Base-by-base conservation (phyloP, 2,329 filamentous ascomycete species). In the Helicocarpus griseus region DNA sequence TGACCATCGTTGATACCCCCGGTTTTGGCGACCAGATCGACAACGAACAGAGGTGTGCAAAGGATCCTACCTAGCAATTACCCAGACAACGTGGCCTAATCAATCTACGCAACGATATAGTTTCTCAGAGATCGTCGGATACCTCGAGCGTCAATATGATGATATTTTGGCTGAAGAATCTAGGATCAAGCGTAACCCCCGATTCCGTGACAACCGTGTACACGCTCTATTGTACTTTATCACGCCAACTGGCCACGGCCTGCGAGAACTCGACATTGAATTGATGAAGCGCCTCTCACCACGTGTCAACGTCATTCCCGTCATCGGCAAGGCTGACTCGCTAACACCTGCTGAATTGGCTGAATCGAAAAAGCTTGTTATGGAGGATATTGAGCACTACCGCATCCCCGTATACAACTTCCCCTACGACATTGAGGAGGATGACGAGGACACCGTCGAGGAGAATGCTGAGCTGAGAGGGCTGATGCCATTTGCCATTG, bases 381-480 rank as follows among this genome's bases (percentile, higher is more conserved):
- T 98, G 93, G 93, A 98, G 78, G 93, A 98, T 69, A 98, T 98
- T 63, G 93, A 98, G 76, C 93, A 98, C 75, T 98, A 98, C 78
- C 87, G 93, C 68, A 98, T 98, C 63, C 93, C 93, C 44, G 91
- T 98, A 59, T 98, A 98, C 82, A 98, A 98, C 81, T 98, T 98
- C 79, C 93, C 93, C 47, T 98, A 98, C 77, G 93, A 98, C 63
- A 95, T 98, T 56, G 93, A 98, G 74, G 93, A 98, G 77, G 93
- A 98, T 63, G 93, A 98, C 61, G 93, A 98, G 76, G 93, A 98
- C 67, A 98, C 93, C 1, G 91, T 98, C 19, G 93, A 98, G 75
- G 93, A 98, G 77, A 98, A 98, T 64, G 93, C 93, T 53, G 93
- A 98, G 76, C 83, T 98, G 54, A 83, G 93, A 69, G 90, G 93